Evolutionary conservation across 306 rosid genomes (phyloP), one percentile per base, ranked within the genome.

Genomic region (Cucurbita argyrosperma): DNA sequence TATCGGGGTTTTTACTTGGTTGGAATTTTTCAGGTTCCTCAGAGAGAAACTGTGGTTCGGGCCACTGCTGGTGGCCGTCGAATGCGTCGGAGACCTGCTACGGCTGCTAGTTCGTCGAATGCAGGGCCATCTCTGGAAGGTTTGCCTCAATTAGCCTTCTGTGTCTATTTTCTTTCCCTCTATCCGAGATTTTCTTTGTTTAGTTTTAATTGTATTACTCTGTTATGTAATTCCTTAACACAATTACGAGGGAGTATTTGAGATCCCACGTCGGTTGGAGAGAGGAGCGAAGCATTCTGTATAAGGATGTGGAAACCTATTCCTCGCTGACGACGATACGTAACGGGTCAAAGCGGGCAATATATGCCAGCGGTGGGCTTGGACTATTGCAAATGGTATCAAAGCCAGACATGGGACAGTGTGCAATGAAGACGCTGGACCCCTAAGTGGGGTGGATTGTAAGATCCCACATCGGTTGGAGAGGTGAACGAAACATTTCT

Each of bases 1-100:
- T 49, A 3, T 30, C 5, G 74, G 40, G 5, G 53, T 50, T 56
- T 65, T 77, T n/a, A 35, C 39, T 35, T 40, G 58, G 78, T 26
- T 40, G 71, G 53, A 55, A 8, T 45, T 12, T 62, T 6, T 59
- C 79, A 95, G 99, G 90, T 85, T 79, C 95, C 86, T 18, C 83
- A 21, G 77, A 77, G 91, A 74, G 97, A 91, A 79, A 78, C 90
- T 35, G 99, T 81, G 35, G 91, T 83, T 5, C 96, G 96, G 18
- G 89, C 96, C 50, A 67, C 96, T 71, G 92, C 81, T 71, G 92
- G 83, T 53, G 70, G 85, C 77, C 86, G 90, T 30, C 90, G 97
- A 51, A 95, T 95, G 97, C 95, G 99, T 50, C 88, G 99, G 79
- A 79, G 99, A 74, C 87, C 85, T 0, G 91, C 90, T 75, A 81